Percentiles rank a stretch among this genome's conserved stretches.
Conservation (phyloP, 2,329 filamentous ascomycete genomes). For the Clarireedia paspali region DNA sequence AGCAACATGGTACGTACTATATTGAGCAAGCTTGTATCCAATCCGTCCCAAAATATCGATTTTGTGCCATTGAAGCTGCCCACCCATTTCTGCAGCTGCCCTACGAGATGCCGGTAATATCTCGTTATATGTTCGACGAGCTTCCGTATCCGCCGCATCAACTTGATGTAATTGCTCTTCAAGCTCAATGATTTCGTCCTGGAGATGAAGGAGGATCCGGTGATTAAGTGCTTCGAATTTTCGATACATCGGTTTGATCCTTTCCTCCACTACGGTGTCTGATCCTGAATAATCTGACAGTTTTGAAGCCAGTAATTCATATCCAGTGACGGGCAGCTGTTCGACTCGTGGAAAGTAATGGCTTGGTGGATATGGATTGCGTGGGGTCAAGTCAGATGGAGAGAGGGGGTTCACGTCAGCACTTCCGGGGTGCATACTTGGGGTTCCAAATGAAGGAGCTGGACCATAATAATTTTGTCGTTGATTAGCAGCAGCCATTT, state of each 20-base stretch:
- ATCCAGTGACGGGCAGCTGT: constrained; percentile 45
- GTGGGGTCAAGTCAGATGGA: constrained; percentile 26
- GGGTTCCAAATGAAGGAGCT: constrained; percentile 22
- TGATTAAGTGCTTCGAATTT: constrained; percentile 79
- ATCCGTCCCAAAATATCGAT: constrained; percentile 55
- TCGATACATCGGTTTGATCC: constrained; percentile 61
- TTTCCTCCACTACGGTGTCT: constrained; percentile 16
- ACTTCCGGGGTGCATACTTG: constrained; percentile 35
- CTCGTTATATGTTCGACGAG: constrained; percentile 22
- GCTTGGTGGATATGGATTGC: constrained; percentile 18
- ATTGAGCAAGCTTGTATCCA: constrained; percentile 58
- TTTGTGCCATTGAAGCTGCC: constrained; percentile 51
- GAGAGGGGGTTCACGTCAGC: constrained; percentile 20
- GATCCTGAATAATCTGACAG: constrained; percentile 32
- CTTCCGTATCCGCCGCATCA: constrained; percentile 51
- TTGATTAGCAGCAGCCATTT: constrained; percentile 27
- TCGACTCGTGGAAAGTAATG: constrained; percentile 35
- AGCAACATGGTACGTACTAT: constrained; percentile 42
- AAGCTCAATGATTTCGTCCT: constrained; percentile 75
- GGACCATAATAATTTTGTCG: constrained; percentile 22
- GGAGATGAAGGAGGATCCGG: constrained; percentile 71
- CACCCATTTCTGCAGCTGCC: constrained; percentile 41
- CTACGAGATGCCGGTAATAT: constrained; percentile 53
- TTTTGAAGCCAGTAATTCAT: constrained; percentile 53
- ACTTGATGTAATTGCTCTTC: constrained; percentile 68